Conservation (phyloP, 768 basidiomycete genomes). For the Tylopilus balloui region DNA sequence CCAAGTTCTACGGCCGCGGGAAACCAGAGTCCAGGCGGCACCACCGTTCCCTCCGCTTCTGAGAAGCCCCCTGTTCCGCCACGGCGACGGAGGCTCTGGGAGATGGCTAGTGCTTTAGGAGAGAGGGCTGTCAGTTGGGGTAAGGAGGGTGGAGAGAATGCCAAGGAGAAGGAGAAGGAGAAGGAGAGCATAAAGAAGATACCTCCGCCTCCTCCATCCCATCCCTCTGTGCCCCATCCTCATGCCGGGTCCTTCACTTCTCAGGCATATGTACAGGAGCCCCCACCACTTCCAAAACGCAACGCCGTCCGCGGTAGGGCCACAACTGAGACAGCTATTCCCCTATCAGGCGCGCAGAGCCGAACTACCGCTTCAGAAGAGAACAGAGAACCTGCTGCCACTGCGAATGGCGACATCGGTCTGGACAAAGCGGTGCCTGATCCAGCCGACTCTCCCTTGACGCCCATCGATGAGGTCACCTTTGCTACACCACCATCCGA, state of each 20-base stretch:
- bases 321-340: conserved; percentile 8
- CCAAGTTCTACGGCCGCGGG: background rate
- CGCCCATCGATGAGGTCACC: conserved; percentile 21
- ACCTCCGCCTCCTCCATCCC: conserved; percentile 24
- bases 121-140: conserved; percentile 59
- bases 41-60: conserved; percentile 1
- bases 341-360: background rate
- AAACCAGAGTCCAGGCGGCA: conserved; percentile 1
- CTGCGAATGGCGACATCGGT: conserved; percentile 4
- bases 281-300: conserved; percentile 52
- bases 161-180: conserved; percentile 32
- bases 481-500: conserved; percentile 15
- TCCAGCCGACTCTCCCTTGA: conserved; percentile 12
- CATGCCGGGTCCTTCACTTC: conserved; percentile 13
- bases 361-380: conserved; percentile 6
- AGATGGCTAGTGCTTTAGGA: conserved; percentile 58
- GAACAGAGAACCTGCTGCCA: background rate
- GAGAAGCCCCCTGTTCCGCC: conserved; percentile 63
- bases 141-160: conserved; percentile 30
- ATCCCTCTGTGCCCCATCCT: conserved; percentile 22
- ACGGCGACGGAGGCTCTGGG: conserved; percentile 60
- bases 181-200: conserved; percentile 22
- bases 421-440: conserved; percentile 7
- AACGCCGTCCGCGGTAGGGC: conserved; percentile 35
- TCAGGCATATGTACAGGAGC: conserved; percentile 16